Evolutionary conservation across 1,284 basidiomycete genomes (phyloP), one percentile per base, ranked within the genome.

Genomic region (Grifola frondosa): DNA sequence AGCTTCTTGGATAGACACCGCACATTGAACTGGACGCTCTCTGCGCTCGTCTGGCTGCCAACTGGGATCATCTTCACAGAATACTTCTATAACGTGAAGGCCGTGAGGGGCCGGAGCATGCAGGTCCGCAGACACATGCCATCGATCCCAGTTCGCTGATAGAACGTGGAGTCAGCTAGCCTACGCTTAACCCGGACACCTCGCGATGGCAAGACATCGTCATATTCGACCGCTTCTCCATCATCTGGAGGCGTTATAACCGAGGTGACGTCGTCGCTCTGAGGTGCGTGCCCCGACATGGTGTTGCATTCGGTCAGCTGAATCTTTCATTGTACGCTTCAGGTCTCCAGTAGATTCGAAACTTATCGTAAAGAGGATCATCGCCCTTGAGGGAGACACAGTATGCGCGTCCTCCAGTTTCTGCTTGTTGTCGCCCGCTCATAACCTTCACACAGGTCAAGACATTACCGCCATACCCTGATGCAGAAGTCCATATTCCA

Each of bases 101-200:
- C 68, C 3, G 71, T 88, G 20, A 70, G 67, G 11, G 86, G 86
- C 2, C 67, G 77, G 36, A 88, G 85, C 56, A 89, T 89, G 86
- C 84, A 88, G 81, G 86, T 84, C 51, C 42, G 70, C 51, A 8
- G 6, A 19, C 10, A 24, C n/a, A n/a, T n/a, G n/a, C n/a, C 16
- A 9, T 13, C 36, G 34, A 15, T 21, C 35, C 11, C 13, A 21
- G 6, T 46, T 16, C n/a, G 8, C 10, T 10, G 26, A 32, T 49
- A 13, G n/a, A 46, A 23, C 8, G 22, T 22, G 20, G 17, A 25
- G 20, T 48, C 49, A 76, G 70, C 58, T 70, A 89, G 86, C 86
- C 87, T 33, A 87, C 84, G 22, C 69, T 89, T 41, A 89, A 89
- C 57, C 87, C 86, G 24, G 79, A 87, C 55, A 71, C 71, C 6